Conservation (phyloP, 2,329 filamentous ascomycete genomes). For the Thielaviopsis populi region DNA sequence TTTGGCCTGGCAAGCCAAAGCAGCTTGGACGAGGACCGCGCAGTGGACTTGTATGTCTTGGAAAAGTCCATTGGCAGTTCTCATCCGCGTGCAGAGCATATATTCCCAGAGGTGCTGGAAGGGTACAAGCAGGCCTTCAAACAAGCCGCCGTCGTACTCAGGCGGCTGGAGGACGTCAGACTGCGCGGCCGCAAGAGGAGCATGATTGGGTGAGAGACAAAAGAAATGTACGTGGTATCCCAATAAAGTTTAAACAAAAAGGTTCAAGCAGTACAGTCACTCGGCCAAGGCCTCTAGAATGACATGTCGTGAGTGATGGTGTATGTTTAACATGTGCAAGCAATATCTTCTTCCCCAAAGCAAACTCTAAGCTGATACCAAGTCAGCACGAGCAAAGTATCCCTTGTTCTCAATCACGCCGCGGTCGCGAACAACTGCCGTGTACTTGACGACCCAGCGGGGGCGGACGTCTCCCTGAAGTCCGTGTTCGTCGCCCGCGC, state of each 20-base stretch:
- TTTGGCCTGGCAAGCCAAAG: constrained; percentile 80
- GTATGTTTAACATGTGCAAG: not conserved
- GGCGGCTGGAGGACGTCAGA: constrained; percentile 77
- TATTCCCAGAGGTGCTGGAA: constrained; percentile 59
- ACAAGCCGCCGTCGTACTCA: constrained; percentile 58
- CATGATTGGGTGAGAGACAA: constrained; percentile 61
- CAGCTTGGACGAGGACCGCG: constrained; percentile 75
- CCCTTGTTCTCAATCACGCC: constrained; percentile 98
- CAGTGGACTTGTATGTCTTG: constrained; percentile 90
- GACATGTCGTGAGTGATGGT: not conserved
- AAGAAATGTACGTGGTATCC: not conserved
- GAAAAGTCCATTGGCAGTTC: constrained; percentile 91
- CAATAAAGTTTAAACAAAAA: not conserved
- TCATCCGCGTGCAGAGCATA: constrained; percentile 66
- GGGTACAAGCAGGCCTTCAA: constrained; percentile 64
- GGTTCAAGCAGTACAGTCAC: not conserved
- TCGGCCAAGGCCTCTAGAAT: not conserved
- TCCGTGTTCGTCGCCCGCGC: constrained; percentile 36
- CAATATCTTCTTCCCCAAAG: not conserved
- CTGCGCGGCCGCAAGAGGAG: constrained; percentile 91
- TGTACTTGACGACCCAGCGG: constrained; percentile 95
- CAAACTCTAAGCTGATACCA: constrained; percentile 31
- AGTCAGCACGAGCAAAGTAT: constrained; percentile 77
- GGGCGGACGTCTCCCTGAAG: constrained; percentile 66
- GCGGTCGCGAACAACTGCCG: constrained; percentile 80